phyloP scores from a whole-genome alignment of 2,329 filamentous ascomycete species.

The Pseudogymnoascus sp. region DNA sequence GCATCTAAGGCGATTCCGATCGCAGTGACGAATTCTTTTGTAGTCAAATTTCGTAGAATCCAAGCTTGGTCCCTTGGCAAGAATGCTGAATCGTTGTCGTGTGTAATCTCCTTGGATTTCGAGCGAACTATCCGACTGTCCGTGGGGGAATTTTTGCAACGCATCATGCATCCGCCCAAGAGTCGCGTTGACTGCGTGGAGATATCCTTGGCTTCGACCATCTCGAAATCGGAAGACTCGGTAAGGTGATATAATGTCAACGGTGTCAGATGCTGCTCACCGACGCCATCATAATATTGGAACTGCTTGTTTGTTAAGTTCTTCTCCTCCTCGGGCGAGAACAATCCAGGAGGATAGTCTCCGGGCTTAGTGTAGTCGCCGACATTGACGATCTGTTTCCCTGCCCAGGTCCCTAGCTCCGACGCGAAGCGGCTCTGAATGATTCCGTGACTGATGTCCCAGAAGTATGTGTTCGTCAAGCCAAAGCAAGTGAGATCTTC shows the following conservation, averaged over 20 bases:
- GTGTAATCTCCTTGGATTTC: background rate
- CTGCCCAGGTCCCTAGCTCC: too few species aligned
- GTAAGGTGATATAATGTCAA: too few species aligned
- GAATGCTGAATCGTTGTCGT: background rate
- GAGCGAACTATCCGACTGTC: too few species aligned
- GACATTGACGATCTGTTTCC: constrained; percentile 17
- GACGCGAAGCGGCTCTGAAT: too few species aligned
- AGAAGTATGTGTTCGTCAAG: too few species aligned
- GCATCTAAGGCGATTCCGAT: background rate
- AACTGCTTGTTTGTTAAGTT: background rate
- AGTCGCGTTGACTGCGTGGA: too few species aligned
- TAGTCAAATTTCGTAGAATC: background rate
- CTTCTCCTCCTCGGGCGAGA: constrained; percentile 14
- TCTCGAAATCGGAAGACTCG: too few species aligned
- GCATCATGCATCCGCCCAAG: background rate
- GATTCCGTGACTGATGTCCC: too few species aligned
- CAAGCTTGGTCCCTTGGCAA: background rate
- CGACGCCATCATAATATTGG: background rate
- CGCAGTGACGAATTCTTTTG: background rate
- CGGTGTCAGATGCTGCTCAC: too few species aligned
- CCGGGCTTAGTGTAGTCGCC: constrained; percentile 26
- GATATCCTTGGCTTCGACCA: too few species aligned
- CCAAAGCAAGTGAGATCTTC: too few species aligned
- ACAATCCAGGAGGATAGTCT: constrained; percentile 29
- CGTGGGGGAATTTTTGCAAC: background rate